phyloP scores from a whole-genome alignment of 768 basidiomycete species.

The Amanita molliuscula region DNA sequence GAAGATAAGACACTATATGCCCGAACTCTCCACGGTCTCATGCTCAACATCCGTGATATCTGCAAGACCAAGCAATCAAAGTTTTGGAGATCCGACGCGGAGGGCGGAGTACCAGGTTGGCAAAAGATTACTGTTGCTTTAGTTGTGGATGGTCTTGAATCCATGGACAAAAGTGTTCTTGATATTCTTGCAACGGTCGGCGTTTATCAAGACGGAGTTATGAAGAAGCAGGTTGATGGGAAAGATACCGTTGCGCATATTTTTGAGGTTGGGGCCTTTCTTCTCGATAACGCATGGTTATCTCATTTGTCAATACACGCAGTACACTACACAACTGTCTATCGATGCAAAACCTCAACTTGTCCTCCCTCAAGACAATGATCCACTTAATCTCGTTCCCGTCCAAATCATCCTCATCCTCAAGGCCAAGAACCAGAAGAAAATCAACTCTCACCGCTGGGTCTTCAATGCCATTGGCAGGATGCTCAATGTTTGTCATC shows the following conservation, averaged over 20 bases:
- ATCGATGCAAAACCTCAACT: constrained; percentile 87
- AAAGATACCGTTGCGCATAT: constrained; percentile 91
- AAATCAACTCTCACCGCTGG: constrained; percentile 95
- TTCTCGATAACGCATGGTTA: not conserved
- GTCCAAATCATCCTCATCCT: constrained; percentile 87
- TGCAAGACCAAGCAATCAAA: constrained; percentile 94
- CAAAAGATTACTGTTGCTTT: constrained; percentile 85
- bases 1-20: constrained; percentile 90
- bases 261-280: constrained; percentile 58
- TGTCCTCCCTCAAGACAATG: constrained; percentile 81
- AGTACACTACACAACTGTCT: constrained; percentile 96
- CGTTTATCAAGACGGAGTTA: constrained; percentile 90
- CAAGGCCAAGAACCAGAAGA: constrained; percentile 93
- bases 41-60: constrained; percentile 97
- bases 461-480: constrained; percentile 89
- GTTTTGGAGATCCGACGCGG: constrained; percentile 76
- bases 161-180: constrained; percentile 92
- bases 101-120: constrained; percentile 82
- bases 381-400: constrained; percentile 86
- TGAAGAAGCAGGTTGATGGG: constrained; percentile 86
- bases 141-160: constrained; percentile 85
- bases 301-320: not conserved
- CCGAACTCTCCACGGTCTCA: constrained; percentile 88
- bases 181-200: constrained; percentile 85
- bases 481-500: constrained; percentile 50